These are phyloP conservation scores for Thielaviopsis punctulata DNA, from an alignment of 2,329 filamentous ascomycete genomes.

Conservation along the genomic window DNA sequence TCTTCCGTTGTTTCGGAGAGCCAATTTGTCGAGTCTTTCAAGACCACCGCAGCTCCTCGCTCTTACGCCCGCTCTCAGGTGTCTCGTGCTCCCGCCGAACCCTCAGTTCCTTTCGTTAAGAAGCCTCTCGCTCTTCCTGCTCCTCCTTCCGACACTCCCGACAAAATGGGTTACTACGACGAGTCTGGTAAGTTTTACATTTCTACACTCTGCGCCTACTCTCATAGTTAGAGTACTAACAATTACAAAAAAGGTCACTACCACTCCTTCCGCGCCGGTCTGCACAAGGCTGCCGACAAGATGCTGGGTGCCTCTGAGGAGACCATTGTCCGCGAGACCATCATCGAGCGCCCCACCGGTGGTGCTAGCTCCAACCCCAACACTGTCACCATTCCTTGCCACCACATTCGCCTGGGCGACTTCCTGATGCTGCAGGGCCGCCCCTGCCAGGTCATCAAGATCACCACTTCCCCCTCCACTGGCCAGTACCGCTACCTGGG, in stretches of 20 bases:
- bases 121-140: constrained; percentile 14
- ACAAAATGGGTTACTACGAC: constrained; percentile 49
- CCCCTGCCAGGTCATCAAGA: constrained; percentile 98
- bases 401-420: constrained; percentile 98
- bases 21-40: constrained; percentile 14
- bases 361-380: constrained; percentile 35
- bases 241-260: constrained; percentile 30
- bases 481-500: constrained; percentile 99
- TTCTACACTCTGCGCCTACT: background rate
- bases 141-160: constrained; percentile 15
- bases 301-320: constrained; percentile 28
- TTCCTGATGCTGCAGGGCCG: constrained; percentile 97
- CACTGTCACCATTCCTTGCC: constrained; percentile 95
- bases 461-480: constrained; percentile 93
- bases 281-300: constrained; percentile 41
- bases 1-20: constrained; percentile 10
- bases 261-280: constrained; percentile 38
- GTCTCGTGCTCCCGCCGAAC: constrained; percentile 9
- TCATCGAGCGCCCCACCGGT: constrained; percentile 17
- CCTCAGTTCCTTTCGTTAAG: constrained; percentile 9
- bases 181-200: constrained; percentile 36
- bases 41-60: constrained; percentile 19
- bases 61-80: constrained; percentile 9
- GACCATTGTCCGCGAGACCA: constrained; percentile 30
- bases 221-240: constrained; percentile 11